phyloP scores from a whole-genome alignment of 257 asterid species.

The Ajuga chamaepitys region DNA sequence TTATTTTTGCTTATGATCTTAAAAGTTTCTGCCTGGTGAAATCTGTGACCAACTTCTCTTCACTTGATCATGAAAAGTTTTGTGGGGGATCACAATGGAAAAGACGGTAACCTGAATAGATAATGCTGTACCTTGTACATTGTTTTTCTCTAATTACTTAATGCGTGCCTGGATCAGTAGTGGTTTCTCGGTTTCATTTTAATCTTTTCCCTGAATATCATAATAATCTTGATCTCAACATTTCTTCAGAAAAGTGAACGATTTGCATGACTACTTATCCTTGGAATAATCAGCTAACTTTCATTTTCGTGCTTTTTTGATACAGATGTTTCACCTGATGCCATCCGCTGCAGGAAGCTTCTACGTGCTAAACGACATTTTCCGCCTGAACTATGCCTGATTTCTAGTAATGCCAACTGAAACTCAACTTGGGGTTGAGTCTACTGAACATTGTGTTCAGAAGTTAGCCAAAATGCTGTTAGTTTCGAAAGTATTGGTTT shows the following conservation, averaged over 20 bases:
- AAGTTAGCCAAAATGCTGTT: constrained; percentile 11
- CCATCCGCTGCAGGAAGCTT: constrained; percentile 84
- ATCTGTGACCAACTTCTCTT: not conserved
- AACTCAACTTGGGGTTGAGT: constrained; percentile 7
- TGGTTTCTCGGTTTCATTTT: not conserved
- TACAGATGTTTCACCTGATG: constrained; percentile 91
- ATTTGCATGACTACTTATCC: not conserved
- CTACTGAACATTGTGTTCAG: constrained; percentile 13
- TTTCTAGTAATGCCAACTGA: not conserved
- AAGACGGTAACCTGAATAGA: not conserved
- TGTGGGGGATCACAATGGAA: not conserved
- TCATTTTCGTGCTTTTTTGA: not conserved
- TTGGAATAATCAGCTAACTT: not conserved
- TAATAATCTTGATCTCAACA: not conserved
- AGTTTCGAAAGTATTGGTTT: constrained; percentile 18
- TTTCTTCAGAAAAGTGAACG: not conserved
- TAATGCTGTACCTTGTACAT: not conserved
- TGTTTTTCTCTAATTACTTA: too few relatives aligned
- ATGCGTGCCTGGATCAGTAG: too few relatives aligned
- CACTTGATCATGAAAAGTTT: not conserved
- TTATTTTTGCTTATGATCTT: not conserved
- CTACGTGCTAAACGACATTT: constrained; percentile 79
- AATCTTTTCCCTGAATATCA: not conserved
- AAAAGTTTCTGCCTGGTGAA: not conserved
- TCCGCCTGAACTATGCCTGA: constrained; percentile 88